These are phyloP conservation scores for Avicennia marina DNA, from an alignment of 257 asterid species.

Conservation along the genomic window DNA sequence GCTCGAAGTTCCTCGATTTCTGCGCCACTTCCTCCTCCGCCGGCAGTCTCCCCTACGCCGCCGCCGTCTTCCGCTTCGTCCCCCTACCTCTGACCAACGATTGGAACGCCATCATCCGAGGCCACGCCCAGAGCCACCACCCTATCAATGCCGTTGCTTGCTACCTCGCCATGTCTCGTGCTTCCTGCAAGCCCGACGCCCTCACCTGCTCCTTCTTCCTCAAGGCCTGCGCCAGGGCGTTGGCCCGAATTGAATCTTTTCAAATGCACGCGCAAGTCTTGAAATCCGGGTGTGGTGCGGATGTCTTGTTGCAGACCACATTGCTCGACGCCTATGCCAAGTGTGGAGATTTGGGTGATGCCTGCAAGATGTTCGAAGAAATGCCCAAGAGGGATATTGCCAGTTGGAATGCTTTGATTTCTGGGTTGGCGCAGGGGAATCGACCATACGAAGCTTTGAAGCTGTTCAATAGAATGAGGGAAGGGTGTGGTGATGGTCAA, in stretches of 20 bases:
- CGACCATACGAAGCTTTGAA: conserved; percentile 60
- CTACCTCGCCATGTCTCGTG: conserved; percentile 64
- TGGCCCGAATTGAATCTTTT: conserved; percentile 44
- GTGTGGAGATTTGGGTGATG: conserved; percentile 50
- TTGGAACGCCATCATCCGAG: conserved; percentile 96
- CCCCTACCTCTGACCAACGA: conserved; percentile 63
- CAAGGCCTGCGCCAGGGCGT: conserved; percentile 85
- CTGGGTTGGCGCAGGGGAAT: conserved; percentile 89
- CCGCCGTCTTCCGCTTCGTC: conserved; percentile 45
- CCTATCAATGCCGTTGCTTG: conserved; percentile 54
- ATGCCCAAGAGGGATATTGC: conserved; percentile 72
- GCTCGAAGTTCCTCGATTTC: conserved; percentile 71
- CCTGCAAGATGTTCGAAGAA: conserved; percentile 68
- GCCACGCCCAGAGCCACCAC: conserved; percentile 67
- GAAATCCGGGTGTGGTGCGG: conserved; percentile 45
- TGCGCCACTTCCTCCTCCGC: conserved; percentile 51
- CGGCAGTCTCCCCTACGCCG: conserved; percentile 54
- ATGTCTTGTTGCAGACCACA: conserved; percentile 71
- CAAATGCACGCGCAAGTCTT: conserved; percentile 61
- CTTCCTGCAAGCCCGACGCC: conserved; percentile 70
- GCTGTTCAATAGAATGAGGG: conserved; percentile 53
- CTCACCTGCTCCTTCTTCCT: conserved; percentile 86
- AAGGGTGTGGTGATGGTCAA: conserved; percentile 5
- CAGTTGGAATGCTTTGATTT: conserved; percentile 80
- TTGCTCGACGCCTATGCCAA: conserved; percentile 70